A percentile compares a stretch with the other conserved stretches of the same genome.
phyloP scores from a whole-genome alignment of 2,329 filamentous ascomycete species.

The Penicillium decumbens region DNA sequence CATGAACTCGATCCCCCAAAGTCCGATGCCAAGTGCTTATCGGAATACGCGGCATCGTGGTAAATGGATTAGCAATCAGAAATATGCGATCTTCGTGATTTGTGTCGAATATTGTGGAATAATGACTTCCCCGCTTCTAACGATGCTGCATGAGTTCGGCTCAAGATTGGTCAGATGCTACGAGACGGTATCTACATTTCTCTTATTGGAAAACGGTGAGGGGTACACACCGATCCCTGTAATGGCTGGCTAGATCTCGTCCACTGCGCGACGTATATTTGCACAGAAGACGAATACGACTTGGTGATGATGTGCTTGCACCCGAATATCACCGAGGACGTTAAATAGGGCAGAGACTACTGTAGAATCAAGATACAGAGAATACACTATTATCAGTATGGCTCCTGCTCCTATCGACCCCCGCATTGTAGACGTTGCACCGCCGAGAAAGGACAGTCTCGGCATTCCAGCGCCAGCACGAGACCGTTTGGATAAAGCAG shows the following conservation, averaged over 20 bases:
- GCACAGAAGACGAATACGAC: constrained; percentile 27
- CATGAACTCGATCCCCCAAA: background rate
- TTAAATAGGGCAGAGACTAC: background rate
- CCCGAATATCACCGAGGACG: background rate
- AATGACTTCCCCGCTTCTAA: constrained; percentile 1
- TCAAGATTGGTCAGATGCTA: background rate
- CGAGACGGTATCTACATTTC: background rate
- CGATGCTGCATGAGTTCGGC: background rate
- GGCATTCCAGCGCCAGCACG: constrained; percentile 56
- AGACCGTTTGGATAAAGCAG: constrained; percentile 61
- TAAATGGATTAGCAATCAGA: constrained; percentile 9
- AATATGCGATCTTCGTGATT: constrained; percentile 17
- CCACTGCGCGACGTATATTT: background rate
- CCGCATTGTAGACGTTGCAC: constrained; percentile 59
- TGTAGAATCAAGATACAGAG: background rate
- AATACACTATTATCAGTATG: constrained; percentile 37
- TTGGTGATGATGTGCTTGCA: constrained; percentile 31
- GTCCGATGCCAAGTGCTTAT: background rate
- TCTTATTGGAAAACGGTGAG: constrained; percentile 7
- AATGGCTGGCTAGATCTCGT: background rate
- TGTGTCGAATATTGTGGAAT: constrained; percentile 24
- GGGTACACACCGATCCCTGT: constrained; percentile 1
- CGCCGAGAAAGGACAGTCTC: constrained; percentile 61
- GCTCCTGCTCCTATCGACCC: constrained; percentile 58
- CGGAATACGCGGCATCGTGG: constrained; percentile 7